Evolutionary conservation across 805 yeast species (phyloP), one percentile per base, ranked within the genome.

Genomic region (Sugiyamaella valdiviana): DNA sequence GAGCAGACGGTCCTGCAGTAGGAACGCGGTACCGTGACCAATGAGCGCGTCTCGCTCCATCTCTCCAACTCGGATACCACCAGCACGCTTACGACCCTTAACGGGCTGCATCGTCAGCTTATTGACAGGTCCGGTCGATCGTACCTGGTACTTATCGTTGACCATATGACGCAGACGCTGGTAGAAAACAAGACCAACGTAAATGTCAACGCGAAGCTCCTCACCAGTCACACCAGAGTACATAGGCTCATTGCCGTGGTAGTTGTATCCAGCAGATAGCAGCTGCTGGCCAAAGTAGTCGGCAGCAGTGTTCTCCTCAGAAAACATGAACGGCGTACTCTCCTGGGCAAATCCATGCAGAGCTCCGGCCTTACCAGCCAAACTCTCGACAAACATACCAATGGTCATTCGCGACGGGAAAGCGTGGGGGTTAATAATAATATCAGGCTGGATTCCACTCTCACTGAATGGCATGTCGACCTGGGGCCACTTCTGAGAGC

Each of bases 361-460:
- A 5, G 96, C 96, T 66, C 99, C 99, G 4, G 98, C 93, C 69
- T 93, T 93, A 63, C 99, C 99, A n/a, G 99, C 98, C 49, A 93
- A 70, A 46, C 95, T 85, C 70, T 93, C 99, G 43, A 93, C 97
- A 70, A 93, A 93, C 98, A 93, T 93, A 74, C 99, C 99, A 69
- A 93, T 91, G 10, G 99, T 93, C 99, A 93, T 93, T 75, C 99
- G 93, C 43, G 98, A 91, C 59, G 99, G 99, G 91, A 91, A 93
- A 57, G 98, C 99, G 67, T 91, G 99, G 2, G 99, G 99, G 67
- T 93, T 93, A 63, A 93, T 93, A 63, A 93, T 93, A 58, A 93
- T 85, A 70, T 93, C 99, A 1, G 99, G 99, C 67, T 86, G 96
- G 53, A 93, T 91, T 61, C 99, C 99, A 29, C 86, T 74, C 71